These are phyloP conservation scores for Boletus rubroflammeus DNA, from an alignment of 768 basidiomycete species.

Conservation along the genomic window DNA sequence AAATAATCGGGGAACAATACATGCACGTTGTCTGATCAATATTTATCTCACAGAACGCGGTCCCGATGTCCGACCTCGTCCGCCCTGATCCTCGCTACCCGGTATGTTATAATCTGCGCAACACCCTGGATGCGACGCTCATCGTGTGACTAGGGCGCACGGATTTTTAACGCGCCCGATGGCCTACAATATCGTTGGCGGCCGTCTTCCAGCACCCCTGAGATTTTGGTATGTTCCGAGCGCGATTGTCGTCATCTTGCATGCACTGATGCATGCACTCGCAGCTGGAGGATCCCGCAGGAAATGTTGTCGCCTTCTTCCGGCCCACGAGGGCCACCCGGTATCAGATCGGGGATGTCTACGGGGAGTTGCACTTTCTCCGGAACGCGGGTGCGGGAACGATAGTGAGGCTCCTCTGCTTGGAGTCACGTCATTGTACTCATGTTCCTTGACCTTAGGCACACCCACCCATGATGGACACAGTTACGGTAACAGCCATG, in stretches of 20 bases:
- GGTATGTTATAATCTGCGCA: slow-evolving; percentile 39
- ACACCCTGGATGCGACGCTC: slow-evolving; percentile 10
- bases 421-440: slow-evolving; percentile 19
- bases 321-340: slow-evolving; percentile 72
- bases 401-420: slow-evolving; percentile 49
- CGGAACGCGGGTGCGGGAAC: slow-evolving; percentile 76
- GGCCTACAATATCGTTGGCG: slow-evolving; percentile 80
- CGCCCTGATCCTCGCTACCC: slow-evolving; percentile 60
- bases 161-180: slow-evolving; percentile 80
- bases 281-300: slow-evolving; percentile 71
- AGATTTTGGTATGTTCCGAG: slow-evolving; percentile 52
- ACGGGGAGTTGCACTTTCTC: slow-evolving; percentile 81
- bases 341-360: slow-evolving; percentile 84
- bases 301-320: slow-evolving; percentile 74
- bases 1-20: slow-evolving; percentile 7
- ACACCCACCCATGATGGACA: slow-evolving; percentile 89
- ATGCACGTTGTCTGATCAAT: slow-evolving; percentile 25
- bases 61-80: slow-evolving; percentile 82
- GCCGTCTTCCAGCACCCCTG: slow-evolving; percentile 54
- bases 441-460: slow-evolving; percentile 44
- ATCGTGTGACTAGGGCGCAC: slow-evolving; percentile 44
- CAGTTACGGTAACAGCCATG: slow-evolving; percentile 81
- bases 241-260: slow-evolving; percentile 1
- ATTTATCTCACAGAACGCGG: slow-evolving; percentile 51
- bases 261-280: slow-evolving; percentile 8